Evolutionary conservation across 2,329 filamentous ascomycete genomes (phyloP).

Genomic region (Calonectria hongkongensis): DNA sequence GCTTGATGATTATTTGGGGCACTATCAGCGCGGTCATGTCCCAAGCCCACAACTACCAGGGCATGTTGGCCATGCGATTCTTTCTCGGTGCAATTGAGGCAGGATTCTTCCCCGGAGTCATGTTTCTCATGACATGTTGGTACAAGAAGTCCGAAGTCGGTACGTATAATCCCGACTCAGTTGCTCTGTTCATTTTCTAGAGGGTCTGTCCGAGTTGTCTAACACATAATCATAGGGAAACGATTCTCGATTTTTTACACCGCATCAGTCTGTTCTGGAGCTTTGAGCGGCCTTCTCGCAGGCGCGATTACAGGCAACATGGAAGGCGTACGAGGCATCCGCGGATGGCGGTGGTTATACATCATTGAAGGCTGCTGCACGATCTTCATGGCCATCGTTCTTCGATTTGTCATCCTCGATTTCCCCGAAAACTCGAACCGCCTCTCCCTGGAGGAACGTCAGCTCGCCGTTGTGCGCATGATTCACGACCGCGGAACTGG

Average conservation of each 20-base stretch:
- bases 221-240: constrained; percentile 64
- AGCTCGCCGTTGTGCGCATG: constrained; percentile 76
- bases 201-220: background rate
- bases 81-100: constrained; percentile 74
- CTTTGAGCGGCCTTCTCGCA: constrained; percentile 78
- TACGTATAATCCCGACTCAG: background rate
- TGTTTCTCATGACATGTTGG: constrained; percentile 80
- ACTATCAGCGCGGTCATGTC: constrained; percentile 55
- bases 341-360: constrained; percentile 82
- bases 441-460: constrained; percentile 76
- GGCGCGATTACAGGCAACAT: constrained; percentile 76
- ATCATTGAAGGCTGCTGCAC: constrained; percentile 79
- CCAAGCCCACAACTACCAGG: constrained; percentile 52
- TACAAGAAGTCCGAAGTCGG: constrained; percentile 64
- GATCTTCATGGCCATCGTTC: constrained; percentile 69
- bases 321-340: constrained; percentile 71
- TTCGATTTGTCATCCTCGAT: constrained; percentile 79
- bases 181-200: background rate
- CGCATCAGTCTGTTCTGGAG: constrained; percentile 75
- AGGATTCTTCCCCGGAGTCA: constrained; percentile 76
- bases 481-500: constrained; percentile 67
- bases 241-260: constrained; percentile 75
- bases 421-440: constrained; percentile 77
- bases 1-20: constrained; percentile 70
- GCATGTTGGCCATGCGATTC: constrained; percentile 63